Evolutionary conservation across 2,329 filamentous ascomycete genomes (phyloP).

Genomic region (Colletotrichum viniferum): DNA sequence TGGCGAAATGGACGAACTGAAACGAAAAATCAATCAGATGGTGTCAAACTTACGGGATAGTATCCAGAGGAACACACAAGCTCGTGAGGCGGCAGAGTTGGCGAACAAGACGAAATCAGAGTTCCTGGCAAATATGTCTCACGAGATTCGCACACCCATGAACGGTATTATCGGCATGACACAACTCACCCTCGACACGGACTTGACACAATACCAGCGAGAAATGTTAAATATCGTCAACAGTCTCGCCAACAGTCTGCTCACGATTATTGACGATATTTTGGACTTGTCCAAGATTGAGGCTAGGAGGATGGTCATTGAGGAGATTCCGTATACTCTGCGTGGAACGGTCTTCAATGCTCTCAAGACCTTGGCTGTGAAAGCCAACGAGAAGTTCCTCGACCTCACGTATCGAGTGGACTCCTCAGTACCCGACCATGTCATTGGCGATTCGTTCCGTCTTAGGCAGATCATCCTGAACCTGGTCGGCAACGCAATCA

Average conservation of each 20-base stretch:
- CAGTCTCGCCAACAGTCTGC: slow-evolving; percentile 90
- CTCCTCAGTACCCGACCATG: slow-evolving; percentile 90
- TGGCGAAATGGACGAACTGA: slow-evolving; percentile 98
- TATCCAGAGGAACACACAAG: slow-evolving; percentile 95
- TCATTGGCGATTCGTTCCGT: slow-evolving; percentile 95
- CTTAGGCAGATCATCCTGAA: slow-evolving; percentile 96
- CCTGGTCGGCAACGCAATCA: slow-evolving; percentile 96
- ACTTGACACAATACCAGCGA: slow-evolving; percentile 91
- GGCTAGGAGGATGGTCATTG: slow-evolving; percentile 96
- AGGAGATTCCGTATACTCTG: slow-evolving; percentile 95
- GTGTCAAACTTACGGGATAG: slow-evolving; percentile 93
- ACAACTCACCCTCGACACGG: slow-evolving; percentile 91
- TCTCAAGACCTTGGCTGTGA: slow-evolving; percentile 93
- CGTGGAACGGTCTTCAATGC: slow-evolving; percentile 96
- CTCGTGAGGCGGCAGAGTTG: slow-evolving; percentile 92
- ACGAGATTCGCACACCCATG: slow-evolving; percentile 97
- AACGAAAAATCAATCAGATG: slow-evolving; percentile 99
- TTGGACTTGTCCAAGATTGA: slow-evolving; percentile 82
- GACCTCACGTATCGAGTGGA: slow-evolving; percentile 94
- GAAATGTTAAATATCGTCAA: slow-evolving; percentile 99
- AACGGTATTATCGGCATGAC: slow-evolving; percentile 99
- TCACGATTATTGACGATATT: slow-evolving; percentile 94
- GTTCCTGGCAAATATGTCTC: slow-evolving; percentile 98
- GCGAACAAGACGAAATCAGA: slow-evolving; percentile 99
- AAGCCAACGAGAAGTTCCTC: slow-evolving; percentile 94